Conservation (phyloP, 2,329 filamentous ascomycete species). For the Lasiodiplodia gonubiensis region DNA sequence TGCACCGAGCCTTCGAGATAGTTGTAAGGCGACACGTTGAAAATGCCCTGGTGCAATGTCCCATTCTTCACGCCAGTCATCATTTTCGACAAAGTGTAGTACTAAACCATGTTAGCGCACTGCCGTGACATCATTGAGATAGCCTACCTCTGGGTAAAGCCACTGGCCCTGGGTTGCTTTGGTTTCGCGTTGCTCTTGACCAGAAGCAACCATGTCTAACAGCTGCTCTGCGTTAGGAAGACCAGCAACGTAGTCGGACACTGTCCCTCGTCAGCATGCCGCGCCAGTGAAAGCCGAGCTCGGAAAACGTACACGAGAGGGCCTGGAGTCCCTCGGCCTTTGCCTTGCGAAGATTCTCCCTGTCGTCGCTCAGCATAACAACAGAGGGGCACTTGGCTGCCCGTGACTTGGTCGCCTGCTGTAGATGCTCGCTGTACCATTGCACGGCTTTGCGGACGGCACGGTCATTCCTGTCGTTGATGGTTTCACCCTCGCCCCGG, state of each 20-base stretch:
- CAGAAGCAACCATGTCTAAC: constrained; percentile 90
- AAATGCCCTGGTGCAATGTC: constrained; percentile 89
- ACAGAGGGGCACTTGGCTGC: constrained; percentile 68
- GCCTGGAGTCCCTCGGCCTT: constrained; percentile 75
- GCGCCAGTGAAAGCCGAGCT: neutral
- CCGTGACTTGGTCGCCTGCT: constrained; percentile 62
- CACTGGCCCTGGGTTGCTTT: constrained; percentile 71
- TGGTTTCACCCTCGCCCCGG: constrained; percentile 76
- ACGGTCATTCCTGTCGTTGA: constrained; percentile 96
- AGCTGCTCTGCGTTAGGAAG: constrained; percentile 84
- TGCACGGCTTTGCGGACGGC: constrained; percentile 83
- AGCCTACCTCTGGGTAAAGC: constrained; percentile 73
- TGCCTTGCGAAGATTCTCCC: constrained; percentile 82
- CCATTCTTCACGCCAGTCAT: constrained; percentile 91
- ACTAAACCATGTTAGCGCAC: constrained; percentile 45
- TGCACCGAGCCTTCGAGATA: constrained; percentile 93
- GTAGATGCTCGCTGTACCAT: constrained; percentile 89
- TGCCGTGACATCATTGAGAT: too few species aligned
- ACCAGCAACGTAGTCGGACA: constrained; percentile 77
- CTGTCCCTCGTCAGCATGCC: constrained; percentile 35
- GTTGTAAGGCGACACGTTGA: constrained; percentile 97
- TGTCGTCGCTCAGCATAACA: constrained; percentile 94
- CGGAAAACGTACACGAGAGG: constrained; percentile 54
- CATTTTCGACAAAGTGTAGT: constrained; percentile 87
- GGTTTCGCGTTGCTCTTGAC: constrained; percentile 69